Base-by-base conservation (phyloP, 2,329 filamentous ascomycete genomes). In the Xylaria sp. region DNA sequence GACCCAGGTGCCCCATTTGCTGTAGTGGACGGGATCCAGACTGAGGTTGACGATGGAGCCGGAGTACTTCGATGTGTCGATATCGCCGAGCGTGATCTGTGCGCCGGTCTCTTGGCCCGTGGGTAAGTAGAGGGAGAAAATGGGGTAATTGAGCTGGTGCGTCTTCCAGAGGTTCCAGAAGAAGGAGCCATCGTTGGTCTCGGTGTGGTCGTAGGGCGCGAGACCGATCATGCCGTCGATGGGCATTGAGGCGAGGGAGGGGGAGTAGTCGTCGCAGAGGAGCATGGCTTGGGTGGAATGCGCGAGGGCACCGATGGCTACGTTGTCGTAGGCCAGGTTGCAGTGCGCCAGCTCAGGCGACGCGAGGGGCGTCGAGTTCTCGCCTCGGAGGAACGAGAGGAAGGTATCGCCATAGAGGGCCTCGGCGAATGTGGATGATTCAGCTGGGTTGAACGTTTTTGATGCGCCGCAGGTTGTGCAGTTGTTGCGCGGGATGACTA, bases 191-290 rank as follows among this genome's bases (percentile, higher is more conserved):
- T 59, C 19, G 46, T 56, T 10, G 30, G 4, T 46, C 10, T 13
- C 50, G n/a, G 63, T 60, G 13, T 58, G 57, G 18, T 61, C 56
- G 1, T 61, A 61, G 1, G 62, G 59, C 2, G 61, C 65, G 16
- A 75, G 59, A 16, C 74, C 74, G 47, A 75, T 65, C 52, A 75
- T 70, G 39, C 72, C 72, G 48, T 74, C 72, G 35, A 71, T 67
- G 2, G 66, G 65, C 39, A 70, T 67, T 2, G 65, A 57, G 2
- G 64, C 63, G n/a, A 73, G 59, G 6, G 65, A 63, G 1, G 67
- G 60, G 4, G 67, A 64, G 63, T 72, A 74, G 6, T 59, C 57
- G 42, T 73, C 66, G 57, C 70, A 73, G 7, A 73, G 63, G 6
- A 73, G 54, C 44, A 75, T 72, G 11, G 67, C 52, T 62, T 74